These are phyloP conservation scores for Abrus pulchellus DNA, from an alignment of 306 rosid species.

Conservation along the genomic window DNA sequence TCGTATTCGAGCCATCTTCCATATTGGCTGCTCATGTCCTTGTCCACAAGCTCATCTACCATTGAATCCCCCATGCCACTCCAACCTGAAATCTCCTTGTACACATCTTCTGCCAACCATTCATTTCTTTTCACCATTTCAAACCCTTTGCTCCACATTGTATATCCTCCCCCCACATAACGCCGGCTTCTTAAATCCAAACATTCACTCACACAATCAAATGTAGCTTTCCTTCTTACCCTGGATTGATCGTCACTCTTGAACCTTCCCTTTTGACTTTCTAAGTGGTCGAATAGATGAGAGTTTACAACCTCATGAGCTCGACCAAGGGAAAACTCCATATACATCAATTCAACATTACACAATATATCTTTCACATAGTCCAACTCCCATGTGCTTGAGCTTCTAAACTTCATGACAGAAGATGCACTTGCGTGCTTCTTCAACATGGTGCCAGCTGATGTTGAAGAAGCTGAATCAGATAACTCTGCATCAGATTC, in stretches of 20 bases:
- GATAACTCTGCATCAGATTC: constrained; percentile 77
- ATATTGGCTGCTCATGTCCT: constrained; percentile 81
- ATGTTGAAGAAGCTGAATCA: constrained; percentile 87
- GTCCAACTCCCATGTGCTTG: constrained; percentile 71
- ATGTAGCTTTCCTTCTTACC: constrained; percentile 67
- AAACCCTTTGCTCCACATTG: constrained; percentile 76
- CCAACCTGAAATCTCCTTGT: constrained; percentile 78
- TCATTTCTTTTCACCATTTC: constrained; percentile 76
- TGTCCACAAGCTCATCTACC: constrained; percentile 93
- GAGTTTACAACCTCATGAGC: constrained; percentile 66
- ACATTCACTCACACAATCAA: constrained; percentile 79
- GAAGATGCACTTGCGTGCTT: constrained; percentile 45
- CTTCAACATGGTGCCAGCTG: constrained; percentile 50
- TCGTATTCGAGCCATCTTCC: constrained; percentile 89
- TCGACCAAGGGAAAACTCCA: constrained; percentile 69
- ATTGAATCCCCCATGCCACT: constrained; percentile 76
- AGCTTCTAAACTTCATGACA: constrained; percentile 43
- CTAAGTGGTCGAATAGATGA: constrained; percentile 71
- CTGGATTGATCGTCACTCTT: constrained; percentile 47
- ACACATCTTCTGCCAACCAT: constrained; percentile 71
- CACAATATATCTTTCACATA: constrained; percentile 75
- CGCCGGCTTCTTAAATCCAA: constrained; percentile 74
- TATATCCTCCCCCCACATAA: constrained; percentile 69
- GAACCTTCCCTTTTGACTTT: constrained; percentile 61
- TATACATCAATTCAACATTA: constrained; percentile 73